Evolutionary conservation across 139 green algal genomes (phyloP).

Genomic region (Tetratostichococcus sp.): DNA sequence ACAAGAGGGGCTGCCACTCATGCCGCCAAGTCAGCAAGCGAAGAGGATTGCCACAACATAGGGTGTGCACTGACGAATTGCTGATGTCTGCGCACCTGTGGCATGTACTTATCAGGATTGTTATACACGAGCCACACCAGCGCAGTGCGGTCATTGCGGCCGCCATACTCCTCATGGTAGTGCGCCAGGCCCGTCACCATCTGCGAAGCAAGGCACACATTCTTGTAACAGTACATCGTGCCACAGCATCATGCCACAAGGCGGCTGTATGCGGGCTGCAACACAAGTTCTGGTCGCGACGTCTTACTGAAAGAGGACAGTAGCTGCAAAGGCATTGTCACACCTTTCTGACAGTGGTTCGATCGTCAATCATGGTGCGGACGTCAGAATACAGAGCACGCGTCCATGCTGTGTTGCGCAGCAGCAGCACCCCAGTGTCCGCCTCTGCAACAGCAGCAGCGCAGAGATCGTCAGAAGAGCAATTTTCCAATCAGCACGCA

Average conservation of each 20-base stretch:
- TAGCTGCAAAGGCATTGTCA: too few species aligned
- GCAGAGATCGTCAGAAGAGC: too few species aligned
- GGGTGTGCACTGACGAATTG: too few species aligned
- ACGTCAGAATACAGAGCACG: neutral
- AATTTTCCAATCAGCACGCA: too few species aligned
- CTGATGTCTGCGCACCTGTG: neutral
- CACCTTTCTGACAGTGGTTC: neutral
- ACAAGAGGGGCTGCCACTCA: too few species aligned
- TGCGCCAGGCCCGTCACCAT: neutral
- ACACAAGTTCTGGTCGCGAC: too few species aligned
- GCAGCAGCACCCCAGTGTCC: neutral
- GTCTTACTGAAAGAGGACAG: too few species aligned
- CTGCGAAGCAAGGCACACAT: neutral
- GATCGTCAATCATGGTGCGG: neutral
- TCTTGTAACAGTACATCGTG: too few species aligned
- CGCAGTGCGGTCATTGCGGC: neutral
- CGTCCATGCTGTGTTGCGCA: neutral
- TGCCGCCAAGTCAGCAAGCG: too few species aligned
- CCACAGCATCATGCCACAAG: too few species aligned
- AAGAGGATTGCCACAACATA: too few species aligned
- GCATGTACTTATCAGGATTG: neutral
- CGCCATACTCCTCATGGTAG: neutral
- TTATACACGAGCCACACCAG: neutral
- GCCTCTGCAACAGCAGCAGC: neutral
- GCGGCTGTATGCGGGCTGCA: too few species aligned